Percentiles rank a stretch among this genome's conserved stretches.
Evolutionary conservation across 2,329 filamentous ascomycete genomes (phyloP).

Genomic region (Nothomitra cinnamomea): DNA sequence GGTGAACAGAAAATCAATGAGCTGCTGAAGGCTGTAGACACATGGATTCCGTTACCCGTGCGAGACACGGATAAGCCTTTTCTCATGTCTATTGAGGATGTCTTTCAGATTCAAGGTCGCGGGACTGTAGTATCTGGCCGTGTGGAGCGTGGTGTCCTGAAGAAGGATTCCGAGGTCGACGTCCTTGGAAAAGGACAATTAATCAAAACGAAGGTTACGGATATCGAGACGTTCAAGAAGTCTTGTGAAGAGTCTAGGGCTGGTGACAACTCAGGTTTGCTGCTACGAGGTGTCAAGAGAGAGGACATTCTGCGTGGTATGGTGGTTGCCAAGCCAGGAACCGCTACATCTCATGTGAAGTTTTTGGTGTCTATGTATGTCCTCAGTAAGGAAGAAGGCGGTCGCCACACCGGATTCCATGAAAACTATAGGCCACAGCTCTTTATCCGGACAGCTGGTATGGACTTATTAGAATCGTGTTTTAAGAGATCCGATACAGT

Average conservation of each 20-base stretch:
- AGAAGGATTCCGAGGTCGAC: slow-evolving; percentile 90
- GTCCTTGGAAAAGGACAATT: slow-evolving; percentile 71
- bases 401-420: slow-evolving; percentile 87
- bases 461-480: slow-evolving; percentile 20
- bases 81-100: slow-evolving; percentile 86
- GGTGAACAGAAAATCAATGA: slow-evolving; percentile 79
- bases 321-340: slow-evolving; percentile 74
- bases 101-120: slow-evolving; percentile 51
- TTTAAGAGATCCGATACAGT: not conserved
- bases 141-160: slow-evolving; percentile 88
- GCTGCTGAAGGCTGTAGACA: slow-evolving; percentile 75
- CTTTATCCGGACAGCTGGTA: slow-evolving; percentile 83
- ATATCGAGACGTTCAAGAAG: slow-evolving; percentile 99
- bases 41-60: slow-evolving; percentile 89
- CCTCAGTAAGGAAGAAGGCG: slow-evolving; percentile 93
- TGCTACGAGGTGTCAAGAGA: slow-evolving; percentile 88
- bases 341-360: slow-evolving; percentile 71
- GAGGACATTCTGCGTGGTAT: slow-evolving; percentile 92
- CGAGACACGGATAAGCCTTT: slow-evolving; percentile 97
- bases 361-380: slow-evolving; percentile 96
- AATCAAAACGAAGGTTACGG: slow-evolving; percentile 98
- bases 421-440: slow-evolving; percentile 96
- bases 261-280: slow-evolving; percentile 93
- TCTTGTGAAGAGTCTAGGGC: slow-evolving; percentile 91
- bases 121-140: slow-evolving; percentile 93